Base-by-base conservation (phyloP, 2,329 filamentous ascomycete genomes). In the Diplodia seriata region DNA sequence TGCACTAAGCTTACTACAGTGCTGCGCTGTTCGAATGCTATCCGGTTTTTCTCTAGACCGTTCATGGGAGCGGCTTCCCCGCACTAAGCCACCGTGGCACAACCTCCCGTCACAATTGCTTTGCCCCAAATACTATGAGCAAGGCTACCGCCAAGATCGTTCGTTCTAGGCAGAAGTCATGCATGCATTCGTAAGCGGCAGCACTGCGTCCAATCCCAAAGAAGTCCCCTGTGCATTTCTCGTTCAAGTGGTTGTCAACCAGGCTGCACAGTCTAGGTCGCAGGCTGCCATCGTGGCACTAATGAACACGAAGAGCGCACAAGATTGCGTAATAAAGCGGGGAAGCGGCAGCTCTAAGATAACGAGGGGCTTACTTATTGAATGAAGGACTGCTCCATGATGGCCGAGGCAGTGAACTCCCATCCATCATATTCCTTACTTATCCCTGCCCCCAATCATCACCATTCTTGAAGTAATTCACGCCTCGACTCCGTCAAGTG, bases 281-380 rank as follows among this genome's bases (percentile, higher is more conserved):
- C 7, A 49, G 26, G 26, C 57, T 31, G 6, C 57, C 15, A 5
- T 61, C 57, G 57, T 61, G 57, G 57, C 57, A 61, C 40, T 31
- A 29, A 43, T 61, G 9, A 43, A 12, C 18, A 18, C 9, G 3
- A 49, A 31, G 18, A 31, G 23, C 11, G 26, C 26, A 43, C 40
- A 49, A 33, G 40, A 26, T 8, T 23, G 36, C 20, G 36, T 43
- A 47, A 59, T 9, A 29, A 29, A 23, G 56, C 36, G 56, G 56
- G 56, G 56, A 49, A 61, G 33, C 6, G 26, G 12, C 23, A 0
- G 29, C 26, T 18, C 26, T 26, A 5, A 26, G 40, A 8, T 33
- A 23, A 26, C 29, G 53, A 55, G 14, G 36, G 26, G 15, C 29
- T 18, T n/a, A 31, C 40, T 14, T 36, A 43, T n/a, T 38, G 31